These are phyloP conservation scores for Colletotrichum sp. DNA, from an alignment of 2,329 filamentous ascomycete species.

Conservation along the genomic window DNA sequence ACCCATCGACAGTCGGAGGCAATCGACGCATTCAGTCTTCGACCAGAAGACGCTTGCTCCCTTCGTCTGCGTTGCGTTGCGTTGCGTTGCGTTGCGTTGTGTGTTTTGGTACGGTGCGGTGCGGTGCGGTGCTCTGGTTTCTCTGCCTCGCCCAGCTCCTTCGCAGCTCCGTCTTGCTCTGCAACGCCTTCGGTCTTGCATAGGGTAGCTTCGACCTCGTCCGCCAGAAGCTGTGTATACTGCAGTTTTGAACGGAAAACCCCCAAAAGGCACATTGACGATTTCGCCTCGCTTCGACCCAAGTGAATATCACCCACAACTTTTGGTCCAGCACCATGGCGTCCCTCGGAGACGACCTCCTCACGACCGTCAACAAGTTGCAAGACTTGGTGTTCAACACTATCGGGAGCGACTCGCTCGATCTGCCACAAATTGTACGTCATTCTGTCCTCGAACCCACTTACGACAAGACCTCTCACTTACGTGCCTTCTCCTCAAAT, in stretches of 20 bases:
- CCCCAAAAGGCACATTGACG: not conserved
- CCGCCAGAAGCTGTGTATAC: not conserved
- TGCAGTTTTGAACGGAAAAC: not conserved
- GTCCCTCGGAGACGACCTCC: conserved; percentile 92
- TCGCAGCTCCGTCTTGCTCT: not conserved
- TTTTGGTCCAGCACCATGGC: conserved; percentile 67
- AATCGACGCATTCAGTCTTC: not conserved
- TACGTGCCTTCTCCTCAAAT: conserved; percentile 8
- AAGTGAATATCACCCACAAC: not conserved
- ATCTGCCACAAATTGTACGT: conserved; percentile 96
- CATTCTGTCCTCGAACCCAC: conserved; percentile 8
- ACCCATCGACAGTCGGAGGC: not conserved
- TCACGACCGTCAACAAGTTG: conserved; percentile 95
- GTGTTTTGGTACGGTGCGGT: not conserved
- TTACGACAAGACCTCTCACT: not conserved
- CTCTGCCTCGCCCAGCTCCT: not conserved
- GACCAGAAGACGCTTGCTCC: not conserved
- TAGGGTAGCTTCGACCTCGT: not conserved
- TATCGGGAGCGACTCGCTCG: conserved; percentile 97
- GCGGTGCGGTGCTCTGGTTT: not conserved
- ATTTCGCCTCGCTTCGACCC: not conserved
- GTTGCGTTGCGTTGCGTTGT: not conserved
- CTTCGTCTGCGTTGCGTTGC: not conserved
- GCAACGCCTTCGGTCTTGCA: not conserved
- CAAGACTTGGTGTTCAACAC: conserved; percentile 99